These are phyloP conservation scores for Rhizophora mangle DNA, from an alignment of 345 rosid genomes.

Conservation along the genomic window DNA sequence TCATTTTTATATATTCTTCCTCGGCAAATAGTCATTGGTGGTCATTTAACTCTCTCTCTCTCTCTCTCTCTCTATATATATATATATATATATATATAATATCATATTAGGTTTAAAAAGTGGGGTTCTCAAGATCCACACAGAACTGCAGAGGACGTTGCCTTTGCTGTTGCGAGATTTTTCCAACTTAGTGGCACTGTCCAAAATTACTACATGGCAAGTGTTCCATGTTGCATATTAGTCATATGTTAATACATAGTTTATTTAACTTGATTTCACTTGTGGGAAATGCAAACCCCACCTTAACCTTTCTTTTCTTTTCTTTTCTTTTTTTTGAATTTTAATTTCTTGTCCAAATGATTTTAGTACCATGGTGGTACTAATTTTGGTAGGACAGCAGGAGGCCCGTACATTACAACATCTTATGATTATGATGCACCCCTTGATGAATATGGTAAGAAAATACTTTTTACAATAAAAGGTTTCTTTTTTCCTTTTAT, in stretches of 20 bases:
- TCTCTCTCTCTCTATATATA: neutral
- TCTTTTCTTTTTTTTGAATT: too few species aligned
- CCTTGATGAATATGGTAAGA: conserved; percentile 17
- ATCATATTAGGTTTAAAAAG: conserved; percentile 5
- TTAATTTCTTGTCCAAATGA: neutral
- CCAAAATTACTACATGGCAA: conserved; percentile 23
- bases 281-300: neutral
- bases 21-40: neutral
- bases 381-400: conserved; percentile 12
- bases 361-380: conserved; percentile 21
- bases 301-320: too few species aligned
- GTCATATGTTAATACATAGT: neutral
- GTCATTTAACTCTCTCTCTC: neutral
- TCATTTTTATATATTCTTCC: neutral
- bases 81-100: too few species aligned
- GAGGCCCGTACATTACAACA: conserved; percentile 23
- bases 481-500: too few species aligned
- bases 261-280: neutral
- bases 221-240: neutral
- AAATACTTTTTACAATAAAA: too few species aligned
- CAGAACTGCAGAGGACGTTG: conserved; percentile 21
- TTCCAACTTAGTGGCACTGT: conserved; percentile 13
- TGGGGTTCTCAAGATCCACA: conserved; percentile 17
- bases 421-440: conserved; percentile 25
- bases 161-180: conserved; percentile 17